Evolutionary conservation across 2,329 filamentous ascomycete genomes (phyloP).

Genomic region (Diaporthe sp.): DNA sequence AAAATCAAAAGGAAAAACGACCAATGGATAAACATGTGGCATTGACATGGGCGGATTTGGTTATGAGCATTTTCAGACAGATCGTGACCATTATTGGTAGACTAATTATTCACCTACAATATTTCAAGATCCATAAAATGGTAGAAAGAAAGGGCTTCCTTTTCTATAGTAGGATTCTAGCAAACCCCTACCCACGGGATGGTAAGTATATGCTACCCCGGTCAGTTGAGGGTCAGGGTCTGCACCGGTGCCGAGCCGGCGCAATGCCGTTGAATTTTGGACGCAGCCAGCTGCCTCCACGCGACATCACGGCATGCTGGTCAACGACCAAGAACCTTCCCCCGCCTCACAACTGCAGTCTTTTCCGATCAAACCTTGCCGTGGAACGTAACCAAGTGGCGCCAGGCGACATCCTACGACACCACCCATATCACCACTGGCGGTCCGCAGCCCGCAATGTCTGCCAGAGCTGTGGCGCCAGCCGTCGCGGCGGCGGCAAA

Average conservation of each 20-base stretch:
- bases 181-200: background rate
- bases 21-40: background rate
- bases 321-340: background rate
- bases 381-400: background rate
- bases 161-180: background rate
- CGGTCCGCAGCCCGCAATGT: conserved; percentile 24
- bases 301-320: background rate
- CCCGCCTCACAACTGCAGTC: background rate
- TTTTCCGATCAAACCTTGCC: background rate
- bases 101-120: background rate
- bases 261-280: conserved; percentile 29
- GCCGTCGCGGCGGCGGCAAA: conserved; percentile 27
- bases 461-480: conserved; percentile 30
- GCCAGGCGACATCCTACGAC: background rate
- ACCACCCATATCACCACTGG: background rate
- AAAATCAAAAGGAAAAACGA: background rate
- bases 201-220: background rate
- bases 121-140: background rate
- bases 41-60: background rate
- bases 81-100: too few species aligned
- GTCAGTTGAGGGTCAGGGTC: conserved; percentile 16
- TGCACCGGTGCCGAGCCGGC: conserved; percentile 30
- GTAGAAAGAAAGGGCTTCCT: background rate
- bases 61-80: background rate
- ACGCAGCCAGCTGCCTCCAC: conserved; percentile 8